Evolutionary conservation across 345 rosid genomes (phyloP), one percentile per base, ranked within the genome.

Genomic region (Syzygium aqueum): DNA sequence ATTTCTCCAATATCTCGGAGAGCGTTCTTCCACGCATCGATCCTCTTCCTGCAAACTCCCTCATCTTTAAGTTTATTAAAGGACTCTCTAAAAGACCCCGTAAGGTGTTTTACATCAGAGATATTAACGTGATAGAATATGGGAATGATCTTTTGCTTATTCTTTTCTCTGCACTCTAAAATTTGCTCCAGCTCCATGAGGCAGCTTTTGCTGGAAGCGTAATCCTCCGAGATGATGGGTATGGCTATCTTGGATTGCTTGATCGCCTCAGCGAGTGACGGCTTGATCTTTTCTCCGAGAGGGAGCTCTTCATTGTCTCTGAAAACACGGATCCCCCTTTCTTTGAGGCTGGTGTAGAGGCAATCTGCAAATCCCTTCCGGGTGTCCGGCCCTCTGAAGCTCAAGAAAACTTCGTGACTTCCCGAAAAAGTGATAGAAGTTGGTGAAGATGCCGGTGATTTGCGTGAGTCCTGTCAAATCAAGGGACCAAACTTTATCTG

Each of bases 121-220:
- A 56, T 15, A 27, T 54, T 22, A 8, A 85, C 63, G 27, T 85
- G 4, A 28, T 27, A 85, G 86, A 85, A 54, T 14, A 85, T 37
- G 49, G 86, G 86, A 11, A 85, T 28, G 8, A 85, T 56, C 63
- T 6, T 54, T 40, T 53, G 57, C 3, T 40, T 15, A 37, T 14
- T 22, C 8, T 17, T 14, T 1, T 56, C 30, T 40, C 11, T 28
- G 46, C 86, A 85, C 5, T 10, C 86, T 7, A 28, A 8, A 4
- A 85, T 85, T 56, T 54, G 40, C 40, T 28, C 43, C 49, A 85
- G 37, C 61, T 85, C 86, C 49, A 52, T 52, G 27, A 84, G 59
- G 40, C 85, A 52, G 23, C 85, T 50, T 53, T 84, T 56, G 14
- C 63, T 56, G 63, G 63, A 56, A 56, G 63, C 63, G 25, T 56